Percentiles rank a stretch among this genome's conserved stretches.
These are phyloP conservation scores for Deinandra increscens DNA, from an alignment of 129 eudicot genomes.

Conservation along the genomic window DNA sequence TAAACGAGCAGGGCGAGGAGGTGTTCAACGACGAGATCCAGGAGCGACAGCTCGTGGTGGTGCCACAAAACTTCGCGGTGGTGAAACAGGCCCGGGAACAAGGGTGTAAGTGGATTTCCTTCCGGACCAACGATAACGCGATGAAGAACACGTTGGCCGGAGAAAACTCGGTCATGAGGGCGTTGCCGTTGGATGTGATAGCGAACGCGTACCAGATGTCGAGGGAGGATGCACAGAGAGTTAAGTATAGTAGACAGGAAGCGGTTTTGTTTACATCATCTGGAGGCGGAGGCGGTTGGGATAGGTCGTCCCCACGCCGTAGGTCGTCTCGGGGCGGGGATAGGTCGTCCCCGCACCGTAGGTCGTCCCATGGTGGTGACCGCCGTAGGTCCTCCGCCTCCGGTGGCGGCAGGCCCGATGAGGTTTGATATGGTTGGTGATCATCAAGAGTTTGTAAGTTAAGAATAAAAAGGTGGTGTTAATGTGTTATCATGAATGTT, in stretches of 20 bases:
- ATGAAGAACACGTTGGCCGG: slow-evolving; percentile 42
- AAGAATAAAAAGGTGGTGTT: too few species aligned
- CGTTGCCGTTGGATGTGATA: slow-evolving; percentile 45
- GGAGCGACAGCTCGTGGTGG: slow-evolving; percentile 51
- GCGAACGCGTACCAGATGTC: slow-evolving; percentile 33
- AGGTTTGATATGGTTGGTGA: too few species aligned
- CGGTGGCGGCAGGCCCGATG: too few species aligned
- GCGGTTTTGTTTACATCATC: slow-evolving; percentile 22
- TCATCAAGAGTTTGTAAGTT: too few species aligned
- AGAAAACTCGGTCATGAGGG: slow-evolving; percentile 39
- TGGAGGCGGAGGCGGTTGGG: too few species aligned
- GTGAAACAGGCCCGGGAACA: slow-evolving; percentile 50
- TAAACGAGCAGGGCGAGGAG: slow-evolving; percentile 47
- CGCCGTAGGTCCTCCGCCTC: too few species aligned
- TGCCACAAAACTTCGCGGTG: slow-evolving; percentile 62
- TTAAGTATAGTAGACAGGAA: slow-evolving; percentile 46
- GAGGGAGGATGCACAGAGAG: slow-evolving; percentile 49
- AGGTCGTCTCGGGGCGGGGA: background rate
- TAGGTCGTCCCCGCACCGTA: too few species aligned
- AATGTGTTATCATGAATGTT: too few species aligned
- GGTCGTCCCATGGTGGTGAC: too few species aligned
- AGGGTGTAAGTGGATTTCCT: slow-evolving; percentile 36
- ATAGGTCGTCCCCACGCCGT: too few species aligned
- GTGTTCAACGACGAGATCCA: slow-evolving; percentile 53
- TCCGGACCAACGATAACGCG: slow-evolving; percentile 52